Conservation (phyloP, 805 yeast species). For the Saccharomycopsis sp. region DNA sequence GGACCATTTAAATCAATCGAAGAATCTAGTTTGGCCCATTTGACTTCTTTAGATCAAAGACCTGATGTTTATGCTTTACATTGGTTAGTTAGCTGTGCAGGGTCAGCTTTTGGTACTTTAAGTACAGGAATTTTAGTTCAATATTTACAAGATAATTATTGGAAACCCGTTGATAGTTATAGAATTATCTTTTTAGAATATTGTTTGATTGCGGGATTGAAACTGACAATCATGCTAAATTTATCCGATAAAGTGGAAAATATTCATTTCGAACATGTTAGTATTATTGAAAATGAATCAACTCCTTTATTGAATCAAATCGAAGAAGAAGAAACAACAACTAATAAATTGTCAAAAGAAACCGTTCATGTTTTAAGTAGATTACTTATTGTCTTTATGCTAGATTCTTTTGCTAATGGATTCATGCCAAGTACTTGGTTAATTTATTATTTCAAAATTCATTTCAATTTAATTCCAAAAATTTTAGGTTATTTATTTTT, state of each 20-base stretch:
- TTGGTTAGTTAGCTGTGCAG: slow-evolving; percentile 56
- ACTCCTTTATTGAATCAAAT: slow-evolving; percentile 22
- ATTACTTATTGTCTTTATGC: slow-evolving; percentile 54
- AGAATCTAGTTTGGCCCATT: slow-evolving; percentile 72
- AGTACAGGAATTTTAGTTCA: slow-evolving; percentile 52
- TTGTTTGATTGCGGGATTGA: slow-evolving; percentile 41
- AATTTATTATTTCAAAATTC: slow-evolving; percentile 62
- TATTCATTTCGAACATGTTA: slow-evolving; percentile 21
- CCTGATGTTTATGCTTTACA: slow-evolving; percentile 72
- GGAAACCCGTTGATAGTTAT: slow-evolving; percentile 33
- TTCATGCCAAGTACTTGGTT: slow-evolving; percentile 87
- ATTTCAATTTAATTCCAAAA: slow-evolving; percentile 44
- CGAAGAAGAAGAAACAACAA: background rate
- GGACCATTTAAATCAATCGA: slow-evolving; percentile 87
- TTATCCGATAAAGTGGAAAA: slow-evolving; percentile 46
- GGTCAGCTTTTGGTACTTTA: slow-evolving; percentile 66
- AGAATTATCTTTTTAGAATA: slow-evolving; percentile 47
- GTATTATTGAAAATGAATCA: slow-evolving; percentile 18
- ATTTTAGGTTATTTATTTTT: slow-evolving; percentile 61
- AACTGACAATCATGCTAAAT: slow-evolving; percentile 39
- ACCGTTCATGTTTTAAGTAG: slow-evolving; percentile 36
- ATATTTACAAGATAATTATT: slow-evolving; percentile 27
- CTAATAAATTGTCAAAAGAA: slow-evolving; percentile 26
- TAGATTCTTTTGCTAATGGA: slow-evolving; percentile 83
- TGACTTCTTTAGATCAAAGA: slow-evolving; percentile 53